These are phyloP conservation scores for Fusarium metavorans DNA, from an alignment of 2,329 filamentous ascomycete genomes.

Conservation along the genomic window DNA sequence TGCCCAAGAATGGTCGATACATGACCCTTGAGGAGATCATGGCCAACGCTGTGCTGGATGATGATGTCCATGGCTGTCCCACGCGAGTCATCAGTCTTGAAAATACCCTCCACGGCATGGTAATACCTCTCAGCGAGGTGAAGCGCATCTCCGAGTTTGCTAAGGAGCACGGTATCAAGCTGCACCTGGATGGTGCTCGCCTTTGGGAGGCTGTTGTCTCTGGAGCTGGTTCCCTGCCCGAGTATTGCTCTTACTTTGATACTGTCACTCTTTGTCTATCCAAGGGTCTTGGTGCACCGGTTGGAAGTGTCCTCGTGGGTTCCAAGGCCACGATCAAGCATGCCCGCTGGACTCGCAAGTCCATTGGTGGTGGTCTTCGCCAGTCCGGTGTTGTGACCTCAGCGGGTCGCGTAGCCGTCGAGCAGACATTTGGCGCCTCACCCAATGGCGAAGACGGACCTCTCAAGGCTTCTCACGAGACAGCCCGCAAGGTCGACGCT, in stretches of 20 bases:
- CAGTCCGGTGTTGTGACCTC: conserved; percentile 80
- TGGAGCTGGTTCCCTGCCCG: conserved; percentile 73
- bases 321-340: conserved; percentile 50
- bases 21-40: conserved; percentile 83
- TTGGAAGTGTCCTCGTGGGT: conserved; percentile 80
- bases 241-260: conserved; percentile 78
- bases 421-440: conserved; percentile 57
- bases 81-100: conserved; percentile 86
- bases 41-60: conserved; percentile 71
- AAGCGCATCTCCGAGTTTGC: conserved; percentile 78
- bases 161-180: conserved; percentile 69
- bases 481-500: conserved; percentile 73
- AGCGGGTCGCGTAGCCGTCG: conserved; percentile 76
- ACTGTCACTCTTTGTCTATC: conserved; percentile 83
- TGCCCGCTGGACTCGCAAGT: conserved; percentile 69
- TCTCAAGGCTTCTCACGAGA: conserved; percentile 69
- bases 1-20: conserved; percentile 77
- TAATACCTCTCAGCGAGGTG: conserved; percentile 81
- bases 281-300: conserved; percentile 85
- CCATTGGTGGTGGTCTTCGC: conserved; percentile 79
- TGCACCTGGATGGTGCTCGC: conserved; percentile 84
- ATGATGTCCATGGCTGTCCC: conserved; percentile 82
- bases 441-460: conserved; percentile 63
- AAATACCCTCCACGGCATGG: conserved; percentile 84
- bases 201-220: conserved; percentile 85